These are phyloP conservation scores for Claviceps paspali DNA, from an alignment of 2,329 filamentous ascomycete species.

Conservation along the genomic window DNA sequence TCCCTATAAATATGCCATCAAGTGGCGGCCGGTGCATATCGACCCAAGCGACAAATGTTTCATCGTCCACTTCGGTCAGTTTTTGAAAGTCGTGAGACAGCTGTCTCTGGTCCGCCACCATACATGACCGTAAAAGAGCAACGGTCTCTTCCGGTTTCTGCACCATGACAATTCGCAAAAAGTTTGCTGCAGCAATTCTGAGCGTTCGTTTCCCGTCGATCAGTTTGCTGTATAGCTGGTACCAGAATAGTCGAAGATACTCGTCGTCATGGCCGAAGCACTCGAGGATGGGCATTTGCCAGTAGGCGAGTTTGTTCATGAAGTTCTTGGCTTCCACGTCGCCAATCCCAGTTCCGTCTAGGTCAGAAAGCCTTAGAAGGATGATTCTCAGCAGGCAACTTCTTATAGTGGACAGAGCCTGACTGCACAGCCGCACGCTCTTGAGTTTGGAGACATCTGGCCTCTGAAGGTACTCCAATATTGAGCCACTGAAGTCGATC, in stretches of 20 bases:
- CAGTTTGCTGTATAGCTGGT: constrained; percentile 80
- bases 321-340: constrained; percentile 53
- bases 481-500: constrained; percentile 70
- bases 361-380: constrained; percentile 67
- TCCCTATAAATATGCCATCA: constrained; percentile 68
- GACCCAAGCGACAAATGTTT: constrained; percentile 76
- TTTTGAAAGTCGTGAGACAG: constrained; percentile 67
- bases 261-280: constrained; percentile 66
- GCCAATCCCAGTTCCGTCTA: constrained; percentile 48
- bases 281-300: constrained; percentile 81
- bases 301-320: constrained; percentile 78
- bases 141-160: constrained; percentile 79
- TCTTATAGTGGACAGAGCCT: constrained; percentile 63
- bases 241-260: constrained; percentile 75
- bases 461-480: constrained; percentile 79
- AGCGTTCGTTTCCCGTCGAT: constrained; percentile 54
- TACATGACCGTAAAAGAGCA: constrained; percentile 55
- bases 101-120: constrained; percentile 53
- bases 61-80: constrained; percentile 76
- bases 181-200: constrained; percentile 60
- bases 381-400: constrained; percentile 64
- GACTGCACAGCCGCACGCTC: constrained; percentile 78
- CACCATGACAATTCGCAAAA: constrained; percentile 85
- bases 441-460: constrained; percentile 71
- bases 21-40: constrained; percentile 66